Evolutionary conservation across 345 rosid species (phyloP), one percentile per base, ranked within the genome.

Genomic region (Salix arbutifolia): DNA sequence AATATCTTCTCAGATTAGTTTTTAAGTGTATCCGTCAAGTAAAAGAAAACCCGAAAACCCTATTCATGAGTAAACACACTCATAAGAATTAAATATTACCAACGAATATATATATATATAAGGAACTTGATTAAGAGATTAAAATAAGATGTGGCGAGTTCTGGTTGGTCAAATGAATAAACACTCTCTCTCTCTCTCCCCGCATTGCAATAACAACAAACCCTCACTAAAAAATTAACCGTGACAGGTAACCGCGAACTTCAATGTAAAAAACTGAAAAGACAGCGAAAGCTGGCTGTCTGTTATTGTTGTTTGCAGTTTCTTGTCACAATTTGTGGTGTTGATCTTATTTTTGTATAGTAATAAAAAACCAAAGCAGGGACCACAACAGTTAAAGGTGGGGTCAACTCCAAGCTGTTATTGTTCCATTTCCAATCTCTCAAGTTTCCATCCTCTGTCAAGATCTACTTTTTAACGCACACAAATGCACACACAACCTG

Each of bases 341-440:
- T 13, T 30, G 18, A 7, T 74, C 52, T 10, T 28, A 25, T 37
- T 40, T 12, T 19, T 46, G 50, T 46, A 4, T 46, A 14, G 50
- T 46, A 46, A 46, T 12, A 12, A 31, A 31, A 17, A 65, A 56
- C n/a, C 26, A 16, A 21, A 4, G 31, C 33, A 18, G 46, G 70
- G 74, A 28, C 79, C 69, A 26, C 28, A 6, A 4, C 5, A 1
- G 11, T 11, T 4, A 8, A 6, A 3, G 3, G 26, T 17, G 16
- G 79, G 79, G 69, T 67, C 80, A 50, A 46, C 31, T 6, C 76
- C 38, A n/a, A 77, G 75, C 69, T 68, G 73, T 67, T 25, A 50
- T 14, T 52, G 64, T 67, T 73, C 62, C 37, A 53, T 67, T 53
- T 44, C 70, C 28, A 28, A 58, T 40, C 18, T 64, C 66, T 71